Evolutionary conservation across 2,329 filamentous ascomycete genomes (phyloP).

Genomic region (Colletotrichum zoysiae): DNA sequence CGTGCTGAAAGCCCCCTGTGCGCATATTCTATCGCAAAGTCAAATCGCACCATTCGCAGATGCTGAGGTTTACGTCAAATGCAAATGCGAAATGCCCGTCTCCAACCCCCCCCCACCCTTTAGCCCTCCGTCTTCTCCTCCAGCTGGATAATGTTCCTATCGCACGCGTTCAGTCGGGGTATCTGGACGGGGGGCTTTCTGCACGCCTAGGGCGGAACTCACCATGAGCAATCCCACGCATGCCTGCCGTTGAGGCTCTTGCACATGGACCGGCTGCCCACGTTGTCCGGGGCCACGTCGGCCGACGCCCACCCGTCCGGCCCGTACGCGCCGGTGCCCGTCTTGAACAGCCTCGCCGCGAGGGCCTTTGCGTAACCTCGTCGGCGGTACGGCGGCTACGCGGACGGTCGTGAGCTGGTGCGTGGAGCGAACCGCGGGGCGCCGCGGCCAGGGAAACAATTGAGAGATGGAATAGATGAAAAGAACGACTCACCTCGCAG

Average conservation of each 20-base stretch:
- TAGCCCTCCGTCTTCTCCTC: background rate
- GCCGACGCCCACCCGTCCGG: constrained; percentile 69
- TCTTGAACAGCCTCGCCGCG: constrained; percentile 67
- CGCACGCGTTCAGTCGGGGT: background rate
- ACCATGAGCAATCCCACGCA: constrained; percentile 72
- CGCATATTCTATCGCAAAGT: background rate
- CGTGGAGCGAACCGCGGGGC: background rate
- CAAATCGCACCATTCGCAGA: background rate
- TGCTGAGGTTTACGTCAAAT: too few relatives aligned
- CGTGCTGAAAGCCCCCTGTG: background rate
- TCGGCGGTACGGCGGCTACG: constrained; percentile 66
- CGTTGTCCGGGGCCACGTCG: constrained; percentile 73
- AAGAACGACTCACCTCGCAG: constrained; percentile 60
- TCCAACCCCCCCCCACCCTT: background rate
- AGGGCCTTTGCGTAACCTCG: constrained; percentile 73
- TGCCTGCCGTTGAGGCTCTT: constrained; percentile 69
- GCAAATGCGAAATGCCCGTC: background rate
- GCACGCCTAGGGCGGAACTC: constrained; percentile 45
- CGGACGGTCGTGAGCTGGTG: background rate
- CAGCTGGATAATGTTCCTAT: constrained; percentile 4
- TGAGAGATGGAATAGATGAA: background rate
- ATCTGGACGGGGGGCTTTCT: background rate
- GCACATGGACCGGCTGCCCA: constrained; percentile 72
- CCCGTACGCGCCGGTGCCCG: constrained; percentile 60
- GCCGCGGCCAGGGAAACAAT: too few relatives aligned